Percentiles rank a stretch among this genome's conserved stretches.
Conservation (phyloP, 106 monocot genomes). For the Amphibolis antarctica region DNA sequence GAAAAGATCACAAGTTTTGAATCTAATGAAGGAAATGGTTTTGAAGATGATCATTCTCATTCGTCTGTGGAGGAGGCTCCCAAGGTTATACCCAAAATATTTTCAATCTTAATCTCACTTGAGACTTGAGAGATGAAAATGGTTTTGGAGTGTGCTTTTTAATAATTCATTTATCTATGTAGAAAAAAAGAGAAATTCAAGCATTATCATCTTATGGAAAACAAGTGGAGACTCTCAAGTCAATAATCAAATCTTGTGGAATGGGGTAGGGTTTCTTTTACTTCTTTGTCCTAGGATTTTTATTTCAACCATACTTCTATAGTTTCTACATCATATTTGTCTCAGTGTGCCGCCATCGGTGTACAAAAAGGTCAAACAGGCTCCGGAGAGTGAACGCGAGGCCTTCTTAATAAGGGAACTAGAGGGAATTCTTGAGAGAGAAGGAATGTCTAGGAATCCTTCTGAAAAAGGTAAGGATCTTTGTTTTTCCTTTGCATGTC, state of each 20-base stretch:
- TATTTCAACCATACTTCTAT: not conserved
- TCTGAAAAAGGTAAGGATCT: slow-evolving; percentile 76
- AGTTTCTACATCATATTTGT: slow-evolving; percentile 3
- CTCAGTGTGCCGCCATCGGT: slow-evolving; percentile 72
- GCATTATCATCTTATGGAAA: slow-evolving; percentile 60
- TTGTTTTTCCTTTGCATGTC: not conserved
- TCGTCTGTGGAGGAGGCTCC: slow-evolving; percentile 48
- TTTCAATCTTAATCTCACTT: slow-evolving; percentile 1
- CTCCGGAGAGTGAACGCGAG: slow-evolving; percentile 77
- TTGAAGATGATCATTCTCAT: slow-evolving; percentile 37
- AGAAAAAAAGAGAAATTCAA: slow-evolving; percentile 57
- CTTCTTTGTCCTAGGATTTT: not conserved
- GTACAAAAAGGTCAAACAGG: slow-evolving; percentile 83
- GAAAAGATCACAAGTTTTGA: slow-evolving; percentile 30
- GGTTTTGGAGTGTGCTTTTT: not conserved
- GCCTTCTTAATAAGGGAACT: slow-evolving; percentile 69
- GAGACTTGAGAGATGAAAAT: not conserved
- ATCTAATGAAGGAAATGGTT: slow-evolving; percentile 21
- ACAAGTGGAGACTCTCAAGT: slow-evolving; percentile 70
- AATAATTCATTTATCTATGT: slow-evolving; percentile 13
- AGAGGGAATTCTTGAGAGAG: slow-evolving; percentile 77
- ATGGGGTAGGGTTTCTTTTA: slow-evolving; percentile 34
- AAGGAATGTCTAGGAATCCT: slow-evolving; percentile 77
- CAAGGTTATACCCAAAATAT: slow-evolving; percentile 31
- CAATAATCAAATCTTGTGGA: slow-evolving; percentile 90